Percentiles rank a stretch among this genome's conserved stretches.
These are phyloP conservation scores for Phaffia rhodozyma DNA, from an alignment of 1,284 basidiomycete species.

Conservation along the genomic window DNA sequence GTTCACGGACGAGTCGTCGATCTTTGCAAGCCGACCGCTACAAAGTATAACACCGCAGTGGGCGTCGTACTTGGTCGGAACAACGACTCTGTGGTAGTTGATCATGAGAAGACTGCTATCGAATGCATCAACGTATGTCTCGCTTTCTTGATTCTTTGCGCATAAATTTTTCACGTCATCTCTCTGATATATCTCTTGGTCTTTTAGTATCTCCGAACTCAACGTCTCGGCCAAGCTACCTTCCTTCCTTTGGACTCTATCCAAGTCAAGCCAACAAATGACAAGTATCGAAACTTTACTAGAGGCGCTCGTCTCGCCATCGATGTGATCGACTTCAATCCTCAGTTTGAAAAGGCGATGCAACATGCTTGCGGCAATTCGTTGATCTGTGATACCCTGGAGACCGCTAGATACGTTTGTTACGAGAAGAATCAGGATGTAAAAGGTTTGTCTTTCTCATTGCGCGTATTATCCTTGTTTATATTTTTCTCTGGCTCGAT, in stretches of 20 bases:
- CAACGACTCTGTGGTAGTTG: conserved; percentile 90
- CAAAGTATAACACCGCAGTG: conserved; percentile 90
- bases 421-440: conserved; percentile 93
- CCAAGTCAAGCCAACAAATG: conserved; percentile 83
- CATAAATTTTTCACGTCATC: neutral
- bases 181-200: neutral
- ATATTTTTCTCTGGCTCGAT: neutral
- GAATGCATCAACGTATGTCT: conserved; percentile 78
- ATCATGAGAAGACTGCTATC: conserved; percentile 91
- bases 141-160: neutral
- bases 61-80: conserved; percentile 89
- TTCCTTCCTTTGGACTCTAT: conserved; percentile 97
- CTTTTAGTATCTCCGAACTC: conserved; percentile 78
- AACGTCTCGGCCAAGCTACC: conserved; percentile 86
- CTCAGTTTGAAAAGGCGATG: conserved; percentile 80
- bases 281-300: conserved; percentile 83
- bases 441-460: conserved; percentile 52
- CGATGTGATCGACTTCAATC: conserved; percentile 83
- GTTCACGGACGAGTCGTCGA: conserved; percentile 84
- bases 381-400: conserved; percentile 88
- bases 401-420: conserved; percentile 75
- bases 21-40: conserved; percentile 80
- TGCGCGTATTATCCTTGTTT: conserved; percentile 1
- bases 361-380: conserved; percentile 93
- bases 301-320: conserved; percentile 86